Evolutionary conservation across 2,329 filamentous ascomycete species (phyloP).

Genomic region (Passalora sequoiae): DNA sequence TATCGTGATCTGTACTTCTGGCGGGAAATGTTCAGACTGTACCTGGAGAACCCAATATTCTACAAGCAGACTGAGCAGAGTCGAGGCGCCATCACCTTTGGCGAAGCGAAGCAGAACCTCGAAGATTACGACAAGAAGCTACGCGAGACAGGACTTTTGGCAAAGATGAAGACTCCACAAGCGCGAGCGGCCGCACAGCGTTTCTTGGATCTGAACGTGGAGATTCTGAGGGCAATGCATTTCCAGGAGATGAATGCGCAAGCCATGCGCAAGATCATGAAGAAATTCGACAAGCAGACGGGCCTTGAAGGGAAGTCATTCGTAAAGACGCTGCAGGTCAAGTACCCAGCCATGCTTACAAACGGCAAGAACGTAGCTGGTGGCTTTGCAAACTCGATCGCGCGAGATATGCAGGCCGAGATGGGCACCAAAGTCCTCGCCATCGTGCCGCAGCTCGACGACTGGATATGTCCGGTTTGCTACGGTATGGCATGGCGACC

Average conservation of each 20-base stretch:
- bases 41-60: slow-evolving; percentile 74
- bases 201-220: slow-evolving; percentile 68
- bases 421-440: slow-evolving; percentile 67
- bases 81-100: slow-evolving; percentile 61
- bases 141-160: slow-evolving; percentile 53
- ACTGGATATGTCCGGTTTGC: slow-evolving; percentile 78
- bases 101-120: slow-evolving; percentile 62
- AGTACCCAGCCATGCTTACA: slow-evolving; percentile 27
- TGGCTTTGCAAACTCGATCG: slow-evolving; percentile 62
- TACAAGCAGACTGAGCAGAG: slow-evolving; percentile 71
- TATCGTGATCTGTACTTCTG: slow-evolving; percentile 63
- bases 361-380: slow-evolving; percentile 55
- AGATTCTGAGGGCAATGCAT: slow-evolving; percentile 71
- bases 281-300: slow-evolving; percentile 88
- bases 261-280: slow-evolving; percentile 77
- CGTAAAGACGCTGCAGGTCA: slow-evolving; percentile 22
- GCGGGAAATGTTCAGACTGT: slow-evolving; percentile 77
- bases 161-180: slow-evolving; percentile 60
- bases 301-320: slow-evolving; percentile 53
- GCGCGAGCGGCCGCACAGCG: slow-evolving; percentile 60
- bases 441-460: slow-evolving; percentile 74
- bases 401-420: slow-evolving; percentile 69
- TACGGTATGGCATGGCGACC: slow-evolving; percentile 75
- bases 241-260: slow-evolving; percentile 80
- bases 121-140: slow-evolving; percentile 68